Base-by-base conservation (phyloP, 805 yeast species). In the Candida awuae region DNA sequence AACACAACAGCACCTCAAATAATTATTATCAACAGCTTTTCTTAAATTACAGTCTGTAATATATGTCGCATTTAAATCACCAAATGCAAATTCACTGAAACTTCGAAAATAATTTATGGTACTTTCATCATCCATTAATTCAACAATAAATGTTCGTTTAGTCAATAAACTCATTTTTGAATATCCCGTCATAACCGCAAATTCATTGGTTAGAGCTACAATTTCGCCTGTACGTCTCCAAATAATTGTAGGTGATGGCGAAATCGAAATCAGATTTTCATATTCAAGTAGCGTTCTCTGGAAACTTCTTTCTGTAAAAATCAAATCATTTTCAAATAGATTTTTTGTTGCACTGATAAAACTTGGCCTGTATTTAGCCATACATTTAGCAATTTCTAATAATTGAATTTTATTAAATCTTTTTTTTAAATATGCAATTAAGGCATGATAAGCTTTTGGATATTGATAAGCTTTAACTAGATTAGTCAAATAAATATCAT, bases 141-240 rank as follows among this genome's bases (percentile, higher is more conserved):
- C 94, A 49, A 84, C 78, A 17, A 84, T 81, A 51, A 80, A 85
- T 2, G 73, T 71, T 38, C 84, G 61, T 46, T 75, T 72, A 6
- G 77, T 66, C 2, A 82, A 52, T 8, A 83, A 59, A 31, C 78
- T 77, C 42, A 71, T 67, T 46, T 71, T 63, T 9, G 74, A 67
- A 56, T 78, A 75, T 1, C 85, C 84, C 6, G 88, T 73, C 45
- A 84, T 62, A 3, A 78, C 73, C 22, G 82, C 73, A 52, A 84
- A 74, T 50, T 84, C 92, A 46, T 79, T 77, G 5, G 87, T 80
- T 8, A 82, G 74, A 8, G 84, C 84, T 9, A 83, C 87, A 30
- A 85, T 77, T 54, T 84, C 94, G 8, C 94, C 94, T 0, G 94
- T 81, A 29, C 94, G 64, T 50, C 94, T 67, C 94, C 94, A 84